Evolutionary conservation across 495 filamentous ascomycete species (phyloP), one percentile per base, ranked within the genome.

Genomic region (Rhypophila decipiens): DNA sequence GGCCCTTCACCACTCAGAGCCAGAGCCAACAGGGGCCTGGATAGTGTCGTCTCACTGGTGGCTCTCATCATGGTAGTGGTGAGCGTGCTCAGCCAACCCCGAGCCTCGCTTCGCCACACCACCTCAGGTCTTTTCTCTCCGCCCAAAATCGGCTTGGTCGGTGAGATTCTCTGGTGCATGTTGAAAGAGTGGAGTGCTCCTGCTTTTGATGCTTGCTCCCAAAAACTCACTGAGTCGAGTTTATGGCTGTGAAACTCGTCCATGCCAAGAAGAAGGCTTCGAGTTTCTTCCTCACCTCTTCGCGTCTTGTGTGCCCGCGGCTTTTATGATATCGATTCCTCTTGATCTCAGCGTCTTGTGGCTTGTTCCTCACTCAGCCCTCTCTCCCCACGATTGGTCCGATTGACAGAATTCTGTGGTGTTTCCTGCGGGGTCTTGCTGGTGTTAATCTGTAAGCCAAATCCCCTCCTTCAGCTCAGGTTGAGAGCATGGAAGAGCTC

Each of bases 101-200:
- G 43, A 19, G 31, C 36, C 18, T 38, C 12, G 39, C 47, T 50
- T 44, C 47, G 47, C 47, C 47, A 50, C 47, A 44, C 41, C 40
- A 39, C 29, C 37, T 24, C 36, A 17, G 20, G 10, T 12, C 22
- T 40, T 40, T 34, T 39, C 45, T 24, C 20, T 13, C 27, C 13
- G 20, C 8, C 37, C 18, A 39, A 39, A 21, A 17, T 39, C 11
- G n/a, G 18, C 23, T 7, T 11, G 3, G 12, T 39, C 11, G 27
- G 27, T 31, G 27, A 5, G 20, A 19, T 23, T 24, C 13, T 11
- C n/a, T 18, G 5, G 10, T 38, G 35, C 35, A 11, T 17, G 10
- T 38, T 18, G 10, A 7, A 7, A 13, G 27, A 7, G 7, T 31
- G 13, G 27, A 31, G 27, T 31, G 27, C 13, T 31, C 13, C 27